phyloP scores from a whole-genome alignment of 495 filamentous ascomycete species.

The Annulohypoxylon maeteangense region DNA sequence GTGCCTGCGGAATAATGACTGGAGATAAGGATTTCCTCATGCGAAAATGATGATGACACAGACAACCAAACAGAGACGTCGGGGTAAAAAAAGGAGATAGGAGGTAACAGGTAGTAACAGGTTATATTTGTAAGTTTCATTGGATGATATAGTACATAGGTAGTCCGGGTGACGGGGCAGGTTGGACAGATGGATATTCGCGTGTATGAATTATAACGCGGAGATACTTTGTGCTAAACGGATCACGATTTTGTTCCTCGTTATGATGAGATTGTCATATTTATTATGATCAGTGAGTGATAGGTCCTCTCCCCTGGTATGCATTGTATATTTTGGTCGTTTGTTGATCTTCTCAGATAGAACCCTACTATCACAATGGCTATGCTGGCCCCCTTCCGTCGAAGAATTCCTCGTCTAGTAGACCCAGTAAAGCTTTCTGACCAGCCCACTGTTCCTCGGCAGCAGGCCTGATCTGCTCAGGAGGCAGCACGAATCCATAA shows the following conservation, averaged over 20 bases:
- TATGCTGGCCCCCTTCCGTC: constrained; percentile 36
- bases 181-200: neutral
- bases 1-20: neutral
- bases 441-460: constrained; percentile 59
- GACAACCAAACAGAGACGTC: neutral
- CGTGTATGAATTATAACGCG: neutral
- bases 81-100: neutral
- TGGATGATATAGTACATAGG: neutral
- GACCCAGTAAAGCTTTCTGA: constrained; percentile 51
- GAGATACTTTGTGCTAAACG: neutral
- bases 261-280: neutral
- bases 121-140: neutral
- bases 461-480: constrained; percentile 55
- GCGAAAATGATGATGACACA: neutral
- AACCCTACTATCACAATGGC: neutral
- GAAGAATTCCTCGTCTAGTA: constrained; percentile 43
- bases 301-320: too few species aligned
- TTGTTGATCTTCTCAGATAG: too few species aligned
- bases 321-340: too few species aligned
- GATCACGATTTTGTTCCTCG: neutral
- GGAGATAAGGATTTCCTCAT: neutral
- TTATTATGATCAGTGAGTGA: too few species aligned
- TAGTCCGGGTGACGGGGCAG: neutral
- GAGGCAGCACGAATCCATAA: constrained; percentile 61
- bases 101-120: neutral